Evolutionary conservation across 768 basidiomycete genomes (phyloP), one percentile per base, ranked within the genome.

Genomic region (Pisolithus orientalis): DNA sequence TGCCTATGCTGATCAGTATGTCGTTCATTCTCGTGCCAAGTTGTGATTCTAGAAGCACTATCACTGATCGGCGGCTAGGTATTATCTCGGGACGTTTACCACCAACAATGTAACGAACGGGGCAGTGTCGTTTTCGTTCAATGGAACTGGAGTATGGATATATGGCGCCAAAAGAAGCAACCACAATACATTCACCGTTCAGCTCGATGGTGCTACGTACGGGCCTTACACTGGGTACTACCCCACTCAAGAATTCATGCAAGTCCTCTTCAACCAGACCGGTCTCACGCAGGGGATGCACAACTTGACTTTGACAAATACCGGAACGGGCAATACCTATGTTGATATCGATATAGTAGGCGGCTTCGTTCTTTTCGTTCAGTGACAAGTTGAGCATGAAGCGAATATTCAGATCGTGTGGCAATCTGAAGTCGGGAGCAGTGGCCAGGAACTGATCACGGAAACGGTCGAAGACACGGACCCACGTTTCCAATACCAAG

Each of bases 271-370:
- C 58, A 66, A 65, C 5, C 57, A 53, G 2, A 63, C 66, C 32
- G 56, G 62, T 3, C 60, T 80, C 48, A 38, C 50, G 4, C 62
- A 71, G 37, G 70, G 56, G 2, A 45, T 38, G 27, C 80, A 81
- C 53, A 62, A 62, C 0, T 63, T 80, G 6, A 57, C 46, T 13
- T 3, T 69, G 43, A 67, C 58, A 47, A 67, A 67, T 40, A 71
- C 63, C 4, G 66, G 75, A 32, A 59, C 63, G 4, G 73, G 71
- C 48, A 42, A 54, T 37, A 39, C 46, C 14, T 67, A 62, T 40
- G 57, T 81, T 42, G 80, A 79, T 57, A 63, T 82, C 27, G 80
- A 82, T 50, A 77, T 72, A 55, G 79, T 78, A 5, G 8, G 42
- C 6, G 2, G 32, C 14, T 4, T 16, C 24, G 13, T 43, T 6